These are phyloP conservation scores for Phytophthora macrochlamydospora DNA, from an alignment of 352 stramenopile species.

Conservation along the genomic window DNA sequence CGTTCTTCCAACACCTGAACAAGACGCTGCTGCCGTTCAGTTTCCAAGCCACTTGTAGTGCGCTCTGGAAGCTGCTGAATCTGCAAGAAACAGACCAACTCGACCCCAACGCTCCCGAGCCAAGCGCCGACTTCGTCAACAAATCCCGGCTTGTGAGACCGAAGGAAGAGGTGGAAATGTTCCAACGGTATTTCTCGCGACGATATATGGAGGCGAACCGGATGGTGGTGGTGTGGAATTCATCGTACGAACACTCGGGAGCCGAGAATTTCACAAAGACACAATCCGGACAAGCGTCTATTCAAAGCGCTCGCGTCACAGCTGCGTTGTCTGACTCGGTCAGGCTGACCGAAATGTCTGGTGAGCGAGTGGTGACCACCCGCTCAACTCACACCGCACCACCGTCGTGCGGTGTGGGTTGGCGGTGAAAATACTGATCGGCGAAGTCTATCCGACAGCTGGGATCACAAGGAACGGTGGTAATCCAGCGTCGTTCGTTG, in stretches of 20 bases:
- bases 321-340: too few relatives aligned
- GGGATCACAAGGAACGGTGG: too few relatives aligned
- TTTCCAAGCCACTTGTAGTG: constrained; percentile 16
- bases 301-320: too few relatives aligned
- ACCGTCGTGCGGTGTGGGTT: too few relatives aligned
- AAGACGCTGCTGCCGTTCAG: constrained; percentile 16
- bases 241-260: constrained; percentile 28
- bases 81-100: constrained; percentile 8
- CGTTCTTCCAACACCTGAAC: constrained; percentile 23
- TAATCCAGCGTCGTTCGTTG: too few relatives aligned
- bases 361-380: too few relatives aligned
- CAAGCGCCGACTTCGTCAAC: constrained; percentile 28
- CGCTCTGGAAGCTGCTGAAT: constrained; percentile 8
- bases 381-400: too few relatives aligned
- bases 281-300: too few relatives aligned
- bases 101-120: not conserved
- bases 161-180: not conserved
- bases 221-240: constrained; percentile 58
- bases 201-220: constrained; percentile 43
- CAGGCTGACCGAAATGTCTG: too few relatives aligned
- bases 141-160: constrained; percentile 28
- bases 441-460: too few relatives aligned
- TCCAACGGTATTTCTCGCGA: constrained; percentile 30
- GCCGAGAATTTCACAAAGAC: not conserved
- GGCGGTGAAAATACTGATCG: too few relatives aligned